Evolutionary conservation across 371 early-diverging fungal species (phyloP), one percentile per base, ranked within the genome.

Genomic region (Rhizopus sp.): DNA sequence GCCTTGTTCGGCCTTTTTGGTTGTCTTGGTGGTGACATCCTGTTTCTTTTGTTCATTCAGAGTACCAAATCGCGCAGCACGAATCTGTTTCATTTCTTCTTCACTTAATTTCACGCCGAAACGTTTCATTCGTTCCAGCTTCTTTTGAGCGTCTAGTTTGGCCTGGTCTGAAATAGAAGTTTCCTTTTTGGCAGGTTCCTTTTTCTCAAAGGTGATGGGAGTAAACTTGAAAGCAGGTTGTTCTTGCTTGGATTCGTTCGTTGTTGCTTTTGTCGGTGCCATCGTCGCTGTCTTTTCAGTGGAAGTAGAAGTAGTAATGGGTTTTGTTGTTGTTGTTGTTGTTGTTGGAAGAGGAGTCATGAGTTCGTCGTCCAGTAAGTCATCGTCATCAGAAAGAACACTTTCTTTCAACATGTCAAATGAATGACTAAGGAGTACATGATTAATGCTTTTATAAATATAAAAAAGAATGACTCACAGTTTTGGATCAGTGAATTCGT

Each of bases 91-190:
- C 64, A 69, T 77, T 32, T 66, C 65, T 30, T 67, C 52, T 45
- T 79, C 80, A 51, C 64, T 62, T 16, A 73, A 51, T 17, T 69
- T 68, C 3, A 80, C 72, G 31, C 81, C 81, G 57, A 85, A 85
- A 23, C 83, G 77, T 42, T 80, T 83, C 32, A 82, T 80, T 48
- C 85, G 64, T 55, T 82, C 81, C 9, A 51, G 39, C 13, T 49
- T 56, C 45, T 56, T 57, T 57, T 55, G 61, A 6, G 55, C 61
- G 31, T 57, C 55, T 31, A 55, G 8, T 31, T 34, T 41, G 23
- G 23, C 23, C 2, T 23, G 23, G 23, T 23, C 23, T 23, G 23
- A 23, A 23, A 23, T 23, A 23, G 23, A 23, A 23, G 23, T 23
- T 50, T 60, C 34, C 60, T 51, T 52, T 57, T 54, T 32, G 12